Conservation (phyloP, 306 rosid genomes). For the Sicyos baderoa region DNA sequence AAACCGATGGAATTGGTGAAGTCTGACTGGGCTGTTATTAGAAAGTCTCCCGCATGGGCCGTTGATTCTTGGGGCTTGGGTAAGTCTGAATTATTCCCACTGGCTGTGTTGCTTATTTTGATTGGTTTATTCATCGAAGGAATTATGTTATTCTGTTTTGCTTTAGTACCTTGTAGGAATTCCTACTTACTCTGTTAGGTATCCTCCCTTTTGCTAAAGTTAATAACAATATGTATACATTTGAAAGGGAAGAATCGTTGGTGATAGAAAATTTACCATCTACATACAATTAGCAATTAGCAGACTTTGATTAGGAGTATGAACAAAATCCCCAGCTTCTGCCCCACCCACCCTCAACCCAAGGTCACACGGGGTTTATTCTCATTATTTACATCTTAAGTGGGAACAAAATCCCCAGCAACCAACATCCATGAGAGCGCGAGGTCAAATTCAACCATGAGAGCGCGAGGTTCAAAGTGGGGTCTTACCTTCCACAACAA, state of each 20-base stretch:
- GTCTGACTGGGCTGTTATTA: conserved; percentile 81
- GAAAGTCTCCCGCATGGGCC: conserved; percentile 94
- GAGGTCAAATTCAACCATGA: too few species aligned
- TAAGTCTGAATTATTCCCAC: conserved; percentile 31
- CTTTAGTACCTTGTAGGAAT: conserved; percentile 3
- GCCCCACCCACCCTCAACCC: not conserved
- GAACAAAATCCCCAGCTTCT: not conserved
- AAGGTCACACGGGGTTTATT: not conserved
- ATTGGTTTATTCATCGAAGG: conserved; percentile 2
- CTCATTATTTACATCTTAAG: not conserved
- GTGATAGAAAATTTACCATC: not conserved
- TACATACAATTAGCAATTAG: not conserved
- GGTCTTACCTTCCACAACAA: too few species aligned
- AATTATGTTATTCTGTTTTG: not conserved
- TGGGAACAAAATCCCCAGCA: not conserved
- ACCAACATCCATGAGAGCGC: too few species aligned
- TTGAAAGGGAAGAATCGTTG: not conserved
- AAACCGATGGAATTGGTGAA: conserved; percentile 77
- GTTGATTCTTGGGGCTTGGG: conserved; percentile 99
- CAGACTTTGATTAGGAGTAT: not conserved
- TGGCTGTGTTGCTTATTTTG: not conserved
- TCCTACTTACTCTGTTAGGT: not conserved
- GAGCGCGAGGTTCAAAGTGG: too few species aligned
- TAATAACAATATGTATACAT: not conserved
- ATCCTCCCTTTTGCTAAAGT: not conserved